Conservation (phyloP, 495 filamentous ascomycete genomes). For the Melanomma pulvis-pyrius region DNA sequence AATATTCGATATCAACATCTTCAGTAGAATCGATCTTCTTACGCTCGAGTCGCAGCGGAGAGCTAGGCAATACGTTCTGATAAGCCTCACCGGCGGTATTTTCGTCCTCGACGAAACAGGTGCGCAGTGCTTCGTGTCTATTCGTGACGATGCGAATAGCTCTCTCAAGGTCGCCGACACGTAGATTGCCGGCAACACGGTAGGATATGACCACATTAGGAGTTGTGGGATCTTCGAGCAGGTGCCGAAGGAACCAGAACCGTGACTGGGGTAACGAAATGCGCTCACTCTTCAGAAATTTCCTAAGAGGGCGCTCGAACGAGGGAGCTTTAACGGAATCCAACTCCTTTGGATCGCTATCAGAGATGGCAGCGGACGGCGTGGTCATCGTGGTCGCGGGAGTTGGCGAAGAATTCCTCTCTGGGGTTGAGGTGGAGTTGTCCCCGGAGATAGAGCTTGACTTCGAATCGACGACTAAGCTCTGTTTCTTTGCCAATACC, state of each 20-base stretch:
- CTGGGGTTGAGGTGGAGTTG: background rate
- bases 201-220: background rate
- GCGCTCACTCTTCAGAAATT: background rate
- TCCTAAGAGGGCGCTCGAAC: background rate
- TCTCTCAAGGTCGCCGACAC: slow-evolving; percentile 3
- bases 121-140: slow-evolving; percentile 18
- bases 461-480: background rate
- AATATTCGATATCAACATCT: background rate
- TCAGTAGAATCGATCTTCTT: background rate
- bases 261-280: slow-evolving; percentile 14
- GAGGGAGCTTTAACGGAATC: background rate
- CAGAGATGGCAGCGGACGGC: background rate
- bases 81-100: background rate
- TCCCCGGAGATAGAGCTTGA: background rate
- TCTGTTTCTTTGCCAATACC: background rate
- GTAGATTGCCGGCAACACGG: background rate
- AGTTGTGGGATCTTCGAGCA: slow-evolving; percentile 8
- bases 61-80: background rate
- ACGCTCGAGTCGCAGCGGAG: slow-evolving; percentile 3
- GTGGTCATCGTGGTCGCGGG: background rate
- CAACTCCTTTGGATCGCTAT: background rate
- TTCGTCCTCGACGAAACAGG: slow-evolving; percentile 7
- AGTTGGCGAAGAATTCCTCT: background rate
- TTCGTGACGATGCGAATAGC: background rate
- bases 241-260: slow-evolving; percentile 15